Evolutionary conservation across 2,329 filamentous ascomycete species (phyloP).

Genomic region (Neospermospora avenae): DNA sequence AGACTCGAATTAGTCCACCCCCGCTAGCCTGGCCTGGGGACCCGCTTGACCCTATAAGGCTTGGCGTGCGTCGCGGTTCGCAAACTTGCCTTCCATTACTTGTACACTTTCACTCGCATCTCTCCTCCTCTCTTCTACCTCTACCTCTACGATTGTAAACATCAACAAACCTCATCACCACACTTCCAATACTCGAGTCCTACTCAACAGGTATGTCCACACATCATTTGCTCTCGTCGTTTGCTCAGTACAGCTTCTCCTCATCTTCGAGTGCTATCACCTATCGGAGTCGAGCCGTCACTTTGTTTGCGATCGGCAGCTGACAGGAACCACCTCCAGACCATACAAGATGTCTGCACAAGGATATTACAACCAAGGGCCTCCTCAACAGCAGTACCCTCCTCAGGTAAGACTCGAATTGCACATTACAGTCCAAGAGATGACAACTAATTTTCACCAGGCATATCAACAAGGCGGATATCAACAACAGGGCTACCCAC

Average conservation of each 20-base stretch:
- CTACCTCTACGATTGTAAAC: neutral
- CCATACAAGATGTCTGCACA: conserved; percentile 35
- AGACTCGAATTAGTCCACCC: no score
- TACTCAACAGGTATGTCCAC: neutral
- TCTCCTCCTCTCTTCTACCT: neutral
- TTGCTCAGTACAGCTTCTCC: neutral
- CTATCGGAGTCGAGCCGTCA: neutral
- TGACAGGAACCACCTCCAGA: conserved; percentile 6
- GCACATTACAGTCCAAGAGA: neutral
- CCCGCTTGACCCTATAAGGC: neutral
- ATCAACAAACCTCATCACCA: neutral
- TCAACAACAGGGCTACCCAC: conserved; percentile 1
- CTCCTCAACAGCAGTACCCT: conserved; percentile 16
- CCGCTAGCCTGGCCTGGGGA: neutral
- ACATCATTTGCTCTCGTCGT: neutral
- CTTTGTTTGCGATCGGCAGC: neutral
- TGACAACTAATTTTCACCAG: neutral
- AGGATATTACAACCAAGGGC: conserved; percentile 36
- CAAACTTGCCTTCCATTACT: neutral
- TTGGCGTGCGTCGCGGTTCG: conserved; percentile 7
- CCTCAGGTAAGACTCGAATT: neutral
- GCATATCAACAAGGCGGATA: conserved; percentile 1
- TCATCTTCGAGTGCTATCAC: neutral
- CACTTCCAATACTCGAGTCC: neutral
- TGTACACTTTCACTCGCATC: neutral